These are phyloP conservation scores for Solidago caesia DNA, from an alignment of 129 eudicot species.

Conservation along the genomic window DNA sequence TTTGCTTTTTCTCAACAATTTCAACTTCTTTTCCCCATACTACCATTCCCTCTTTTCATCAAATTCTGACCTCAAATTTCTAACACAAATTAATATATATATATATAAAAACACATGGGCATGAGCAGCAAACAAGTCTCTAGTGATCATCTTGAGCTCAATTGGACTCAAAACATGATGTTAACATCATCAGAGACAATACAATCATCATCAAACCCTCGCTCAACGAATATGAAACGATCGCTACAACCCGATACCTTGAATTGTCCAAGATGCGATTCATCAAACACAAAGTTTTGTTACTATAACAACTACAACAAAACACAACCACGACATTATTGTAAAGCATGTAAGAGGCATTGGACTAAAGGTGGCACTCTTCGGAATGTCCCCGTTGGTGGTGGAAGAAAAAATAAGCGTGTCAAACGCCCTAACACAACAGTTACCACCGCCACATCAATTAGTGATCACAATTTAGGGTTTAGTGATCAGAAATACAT, in stretches of 20 bases:
- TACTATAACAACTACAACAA: constrained; percentile 94
- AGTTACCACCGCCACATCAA: constrained; percentile 3
- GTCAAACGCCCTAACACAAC: constrained; percentile 37
- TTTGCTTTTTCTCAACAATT: constrained; percentile 28
- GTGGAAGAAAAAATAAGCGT: constrained; percentile 92
- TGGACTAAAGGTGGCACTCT: constrained; percentile 98
- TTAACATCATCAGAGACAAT: constrained; percentile 27
- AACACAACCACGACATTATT: constrained; percentile 78
- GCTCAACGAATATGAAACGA: constrained; percentile 26
- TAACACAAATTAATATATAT: not conserved
- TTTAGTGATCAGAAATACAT: constrained; percentile 23
- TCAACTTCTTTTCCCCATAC: constrained; percentile 18
- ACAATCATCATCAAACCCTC: constrained; percentile 37
- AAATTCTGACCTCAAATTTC: constrained; percentile 21
- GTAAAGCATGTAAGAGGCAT: constrained; percentile 86
- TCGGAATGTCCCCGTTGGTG: constrained; percentile 88
- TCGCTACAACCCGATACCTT: constrained; percentile 39
- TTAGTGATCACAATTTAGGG: constrained; percentile 24
- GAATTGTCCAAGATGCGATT: constrained; percentile 79
- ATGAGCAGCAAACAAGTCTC: constrained; percentile 59
- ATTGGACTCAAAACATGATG: constrained; percentile 48
- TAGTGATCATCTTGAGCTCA: constrained; percentile 44
- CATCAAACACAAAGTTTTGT: constrained; percentile 80
- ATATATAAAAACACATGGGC: constrained; percentile 38
- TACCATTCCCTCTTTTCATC: constrained; percentile 9